A percentile compares a stretch with the other conserved stretches of the same genome.
phyloP scores from a whole-genome alignment of 192 early-diverging fungal species.

The Dimargaris cristalligena region DNA sequence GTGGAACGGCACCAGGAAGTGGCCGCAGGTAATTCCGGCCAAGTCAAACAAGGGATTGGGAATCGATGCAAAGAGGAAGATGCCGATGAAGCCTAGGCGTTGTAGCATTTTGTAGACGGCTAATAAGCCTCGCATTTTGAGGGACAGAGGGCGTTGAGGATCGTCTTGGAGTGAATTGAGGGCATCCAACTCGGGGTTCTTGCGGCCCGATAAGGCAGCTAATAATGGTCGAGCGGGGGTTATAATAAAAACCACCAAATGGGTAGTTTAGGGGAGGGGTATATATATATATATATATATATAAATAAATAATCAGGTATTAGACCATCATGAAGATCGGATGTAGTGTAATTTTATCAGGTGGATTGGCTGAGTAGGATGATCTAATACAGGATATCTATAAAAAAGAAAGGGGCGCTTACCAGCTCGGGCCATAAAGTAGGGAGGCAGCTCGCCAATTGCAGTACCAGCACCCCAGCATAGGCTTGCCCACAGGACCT shows the following conservation, averaged over 20 bases:
- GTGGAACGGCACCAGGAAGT: constrained; percentile 75
- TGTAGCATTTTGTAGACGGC: constrained; percentile 52
- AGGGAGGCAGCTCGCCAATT: constrained; percentile 85
- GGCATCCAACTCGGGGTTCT: constrained; percentile 26
- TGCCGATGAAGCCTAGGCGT: constrained; percentile 74
- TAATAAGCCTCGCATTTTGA: constrained; percentile 50
- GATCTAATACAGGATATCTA: too few relatives aligned
- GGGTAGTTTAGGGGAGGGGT: too few relatives aligned
- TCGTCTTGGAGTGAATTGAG: constrained; percentile 21
- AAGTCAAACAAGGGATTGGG: constrained; percentile 96
- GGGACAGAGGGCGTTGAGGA: constrained; percentile 24
- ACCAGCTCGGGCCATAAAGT: constrained; percentile 83
- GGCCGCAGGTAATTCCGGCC: constrained; percentile 88
- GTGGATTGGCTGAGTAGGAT: too few relatives aligned
- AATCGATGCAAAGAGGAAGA: constrained; percentile 82
- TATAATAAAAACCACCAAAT: too few relatives aligned
- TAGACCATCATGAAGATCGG: too few relatives aligned
- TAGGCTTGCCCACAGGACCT: constrained; percentile 61
- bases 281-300: too few relatives aligned
- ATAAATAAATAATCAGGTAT: too few relatives aligned
- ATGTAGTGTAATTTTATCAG: too few relatives aligned
- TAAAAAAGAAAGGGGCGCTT: too few relatives aligned
- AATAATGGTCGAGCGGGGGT: too few relatives aligned
- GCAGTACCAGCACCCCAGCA: constrained; percentile 92
- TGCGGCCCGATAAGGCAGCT: constrained; percentile 36